A percentile compares a stretch with the other conserved stretches of the same genome.
phyloP scores from a whole-genome alignment of 257 asterid genomes.

The Anisodus tanguticus region DNA sequence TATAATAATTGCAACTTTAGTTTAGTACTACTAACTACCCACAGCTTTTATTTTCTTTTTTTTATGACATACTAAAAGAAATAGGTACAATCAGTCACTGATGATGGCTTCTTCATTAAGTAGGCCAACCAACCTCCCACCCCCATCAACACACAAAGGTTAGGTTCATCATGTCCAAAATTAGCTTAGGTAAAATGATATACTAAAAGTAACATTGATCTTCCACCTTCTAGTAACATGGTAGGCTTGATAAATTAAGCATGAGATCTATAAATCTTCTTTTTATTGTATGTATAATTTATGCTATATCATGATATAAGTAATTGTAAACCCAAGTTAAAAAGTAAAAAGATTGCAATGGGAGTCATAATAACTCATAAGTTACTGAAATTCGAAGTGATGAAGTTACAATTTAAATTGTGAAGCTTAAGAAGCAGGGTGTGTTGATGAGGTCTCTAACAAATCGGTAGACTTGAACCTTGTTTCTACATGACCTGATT shows the following conservation, averaged over 20 bases:
- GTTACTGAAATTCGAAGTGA: no score
- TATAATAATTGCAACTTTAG: conserved; percentile 29
- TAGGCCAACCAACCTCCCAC: conserved; percentile 28
- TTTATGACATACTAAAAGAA: conserved; percentile 23
- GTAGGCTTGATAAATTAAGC: not conserved
- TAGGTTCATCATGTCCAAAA: not conserved
- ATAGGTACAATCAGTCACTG: conserved; percentile 39
- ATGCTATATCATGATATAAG: no score
- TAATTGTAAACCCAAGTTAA: no score
- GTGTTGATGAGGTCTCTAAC: no score
- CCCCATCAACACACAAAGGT: not conserved
- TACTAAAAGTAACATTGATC: not conserved
- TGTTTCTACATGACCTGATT: no score
- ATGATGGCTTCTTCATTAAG: conserved; percentile 44
- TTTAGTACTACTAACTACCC: conserved; percentile 21
- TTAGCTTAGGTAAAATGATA: not conserved
- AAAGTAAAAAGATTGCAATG: no score
- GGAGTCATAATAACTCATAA: no score
- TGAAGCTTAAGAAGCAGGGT: no score
- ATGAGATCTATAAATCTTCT: no score
- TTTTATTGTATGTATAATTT: no score
- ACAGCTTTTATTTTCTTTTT: conserved; percentile 28
- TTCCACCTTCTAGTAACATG: not conserved
- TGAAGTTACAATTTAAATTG: no score
- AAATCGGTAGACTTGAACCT: no score